A percentile compares a stretch with the other conserved stretches of the same genome.
phyloP scores from a whole-genome alignment of 164 flowering plant species.

The Piper betle region DNA sequence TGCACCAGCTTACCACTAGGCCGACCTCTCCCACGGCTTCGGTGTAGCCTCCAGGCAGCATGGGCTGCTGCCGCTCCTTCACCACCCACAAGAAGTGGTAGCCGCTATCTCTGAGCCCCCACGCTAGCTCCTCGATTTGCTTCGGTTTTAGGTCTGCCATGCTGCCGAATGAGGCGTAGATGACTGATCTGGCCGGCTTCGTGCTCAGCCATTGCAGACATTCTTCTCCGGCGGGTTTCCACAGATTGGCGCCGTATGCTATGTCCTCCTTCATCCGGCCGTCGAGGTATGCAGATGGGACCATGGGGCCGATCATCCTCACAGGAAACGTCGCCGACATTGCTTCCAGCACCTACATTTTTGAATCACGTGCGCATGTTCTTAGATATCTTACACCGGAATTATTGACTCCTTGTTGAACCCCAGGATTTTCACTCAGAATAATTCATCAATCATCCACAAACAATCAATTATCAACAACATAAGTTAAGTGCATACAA shows the following conservation, averaged over 20 bases:
- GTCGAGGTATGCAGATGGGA: background rate
- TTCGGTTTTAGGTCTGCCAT: conserved; percentile 11
- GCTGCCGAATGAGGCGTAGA: conserved; percentile 35
- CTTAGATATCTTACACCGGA: too few species aligned
- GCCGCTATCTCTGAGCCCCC: conserved; percentile 2
- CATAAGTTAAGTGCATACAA: too few species aligned
- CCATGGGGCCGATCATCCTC: background rate
- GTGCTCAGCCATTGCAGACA: conserved; percentile 26
- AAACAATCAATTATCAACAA: too few species aligned
- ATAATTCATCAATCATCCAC: too few species aligned
- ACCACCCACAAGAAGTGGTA: conserved; percentile 8
- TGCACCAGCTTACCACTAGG: conserved; percentile 26
- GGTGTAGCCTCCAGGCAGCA: conserved; percentile 10
- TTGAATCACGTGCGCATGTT: conserved; percentile 1
- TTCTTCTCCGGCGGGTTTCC: conserved; percentile 3
- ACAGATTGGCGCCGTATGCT: conserved; percentile 19
- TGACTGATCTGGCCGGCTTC: conserved; percentile 18
- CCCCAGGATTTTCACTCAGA: too few species aligned
- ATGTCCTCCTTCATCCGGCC: conserved; percentile 9
- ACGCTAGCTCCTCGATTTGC: conserved; percentile 26
- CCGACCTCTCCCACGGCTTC: conserved; percentile 5
- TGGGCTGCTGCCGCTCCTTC: conserved; percentile 1
- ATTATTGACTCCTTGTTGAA: too few species aligned
- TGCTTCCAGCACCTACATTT: background rate
- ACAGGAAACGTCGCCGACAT: background rate